These are phyloP conservation scores for Phytophthora rubi DNA, from an alignment of 352 stramenopile species.

Conservation along the genomic window DNA sequence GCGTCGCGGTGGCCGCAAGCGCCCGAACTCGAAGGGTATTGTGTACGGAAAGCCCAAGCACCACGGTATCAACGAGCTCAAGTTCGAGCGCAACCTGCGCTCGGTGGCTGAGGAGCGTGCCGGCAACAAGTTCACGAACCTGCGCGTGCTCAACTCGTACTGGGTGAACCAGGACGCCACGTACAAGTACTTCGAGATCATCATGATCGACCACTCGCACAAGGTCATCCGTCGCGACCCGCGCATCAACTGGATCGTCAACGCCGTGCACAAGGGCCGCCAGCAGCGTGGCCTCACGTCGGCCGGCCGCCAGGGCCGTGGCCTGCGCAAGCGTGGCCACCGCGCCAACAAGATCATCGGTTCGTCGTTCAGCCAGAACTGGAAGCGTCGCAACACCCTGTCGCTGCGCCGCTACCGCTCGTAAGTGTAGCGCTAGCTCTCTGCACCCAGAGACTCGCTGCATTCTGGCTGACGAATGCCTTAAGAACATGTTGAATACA, in stretches of 20 bases:
- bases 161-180: conserved; percentile 99
- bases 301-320: conserved; percentile 96
- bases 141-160: conserved; percentile 99
- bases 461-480: conserved; percentile 31
- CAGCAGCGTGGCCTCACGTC: conserved; percentile 99
- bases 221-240: conserved; percentile 98
- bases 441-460: conserved; percentile 31
- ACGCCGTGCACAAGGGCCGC: conserved; percentile 99
- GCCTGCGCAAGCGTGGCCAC: conserved; percentile 98
- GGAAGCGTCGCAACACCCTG: conserved; percentile 98
- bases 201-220: conserved; percentile 98
- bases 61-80: conserved; percentile 99
- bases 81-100: conserved; percentile 98
- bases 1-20: conserved; percentile 98
- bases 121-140: conserved; percentile 97
- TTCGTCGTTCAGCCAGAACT: conserved; percentile 96
- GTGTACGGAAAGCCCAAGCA: conserved; percentile 99
- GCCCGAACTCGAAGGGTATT: conserved; percentile 99
- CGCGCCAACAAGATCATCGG: conserved; percentile 99
- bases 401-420: conserved; percentile 99
- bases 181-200: conserved; percentile 99
- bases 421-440: conserved; percentile 48
- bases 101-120: conserved; percentile 98
- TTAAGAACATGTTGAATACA: conserved; percentile 42
- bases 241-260: conserved; percentile 99